Evolutionary conservation across 108 stramenopile species (phyloP).

Genomic region (Cyclotella sp.): DNA sequence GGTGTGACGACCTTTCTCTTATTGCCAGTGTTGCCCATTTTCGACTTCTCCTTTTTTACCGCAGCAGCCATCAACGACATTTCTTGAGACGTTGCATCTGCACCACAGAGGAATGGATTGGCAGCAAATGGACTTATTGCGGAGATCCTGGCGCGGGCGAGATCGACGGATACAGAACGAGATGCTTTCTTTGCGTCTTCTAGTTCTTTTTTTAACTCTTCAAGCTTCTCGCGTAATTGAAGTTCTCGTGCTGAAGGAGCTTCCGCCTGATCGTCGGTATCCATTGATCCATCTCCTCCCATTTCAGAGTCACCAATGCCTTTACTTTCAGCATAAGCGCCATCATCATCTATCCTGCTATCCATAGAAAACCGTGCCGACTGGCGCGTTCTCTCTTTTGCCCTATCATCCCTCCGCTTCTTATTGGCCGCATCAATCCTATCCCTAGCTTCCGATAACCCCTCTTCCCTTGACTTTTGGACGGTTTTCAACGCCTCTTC

Average conservation of each 20-base stretch:
- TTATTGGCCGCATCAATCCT: constrained; percentile 44
- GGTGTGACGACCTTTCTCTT: constrained; percentile 79
- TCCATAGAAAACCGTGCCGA: constrained; percentile 3
- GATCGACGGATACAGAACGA: constrained; percentile 48
- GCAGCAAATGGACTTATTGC: constrained; percentile 66
- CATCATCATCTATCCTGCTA: constrained; percentile 14
- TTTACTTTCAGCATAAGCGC: constrained; percentile 7
- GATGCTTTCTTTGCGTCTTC: constrained; percentile 47
- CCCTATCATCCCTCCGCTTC: constrained; percentile 47
- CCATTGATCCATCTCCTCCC: constrained; percentile 19
- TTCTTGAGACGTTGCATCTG: constrained; percentile 55
- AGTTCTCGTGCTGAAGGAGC: constrained; percentile 57
- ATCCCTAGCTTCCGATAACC: constrained; percentile 51
- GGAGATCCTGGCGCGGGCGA: constrained; percentile 67
- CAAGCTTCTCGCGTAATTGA: constrained; percentile 52
- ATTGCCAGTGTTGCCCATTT: constrained; percentile 88
- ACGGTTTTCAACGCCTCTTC: constrained; percentile 60
- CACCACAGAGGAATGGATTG: constrained; percentile 69
- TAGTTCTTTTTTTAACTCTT: constrained; percentile 49
- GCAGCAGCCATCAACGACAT: constrained; percentile 69
- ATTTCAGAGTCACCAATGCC: constrained; percentile 22
- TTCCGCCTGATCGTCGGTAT: constrained; percentile 45
- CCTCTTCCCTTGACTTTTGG: constrained; percentile 44
- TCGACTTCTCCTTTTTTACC: constrained; percentile 75
- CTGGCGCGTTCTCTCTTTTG: constrained; percentile 24